Base-by-base conservation (phyloP, 1,284 basidiomycete genomes). In the Boletus sp. region DNA sequence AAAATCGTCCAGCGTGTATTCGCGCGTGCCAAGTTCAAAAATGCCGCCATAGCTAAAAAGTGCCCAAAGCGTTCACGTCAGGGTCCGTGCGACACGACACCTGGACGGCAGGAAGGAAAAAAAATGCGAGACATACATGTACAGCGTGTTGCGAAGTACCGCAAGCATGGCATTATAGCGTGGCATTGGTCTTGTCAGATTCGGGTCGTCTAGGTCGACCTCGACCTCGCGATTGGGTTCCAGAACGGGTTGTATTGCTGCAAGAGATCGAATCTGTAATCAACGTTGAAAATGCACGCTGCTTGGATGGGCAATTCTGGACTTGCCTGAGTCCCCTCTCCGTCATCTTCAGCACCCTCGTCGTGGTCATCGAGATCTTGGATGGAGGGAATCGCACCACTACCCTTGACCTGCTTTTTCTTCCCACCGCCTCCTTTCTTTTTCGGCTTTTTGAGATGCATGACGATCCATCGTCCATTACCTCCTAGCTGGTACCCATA, bases 111-210 rank as follows among this genome's bases (percentile, higher is more conserved):
- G 25, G 9, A 0, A 8, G n/a, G 7, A 7, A 5, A 30, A 30
- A n/a, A 30, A 6, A 30, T 30, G 29, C 14, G 14, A 30, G 20
- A 46, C 1, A 6, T 53, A 90, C 87, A 94, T 84, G 66, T 89
- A 94, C 0, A 94, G 69, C 0, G 86, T 92, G 64, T 94, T 95
- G 27, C 84, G 79, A 41, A 92, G 74, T 2, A 95, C 84, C 0
- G 91, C 85, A 8, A 95, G 73, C 91, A 96, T 95, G 2, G 90
- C 80, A 57, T 96, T 96, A 69, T 94, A 96, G n/a, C 93, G 76
- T 1, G 83, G 77, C 8, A 88, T 71, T 0, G 94, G 94, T 0
- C 77, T 69, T 0, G 84, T 84, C 51, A 79, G 70, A 29, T 74
- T 70, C 0, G 91, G 90, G 59, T 94, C 91, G 46, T 91, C 82